phyloP scores from a whole-genome alignment of 2,329 filamentous ascomycete genomes.

The Neofusicoccum sp. region DNA sequence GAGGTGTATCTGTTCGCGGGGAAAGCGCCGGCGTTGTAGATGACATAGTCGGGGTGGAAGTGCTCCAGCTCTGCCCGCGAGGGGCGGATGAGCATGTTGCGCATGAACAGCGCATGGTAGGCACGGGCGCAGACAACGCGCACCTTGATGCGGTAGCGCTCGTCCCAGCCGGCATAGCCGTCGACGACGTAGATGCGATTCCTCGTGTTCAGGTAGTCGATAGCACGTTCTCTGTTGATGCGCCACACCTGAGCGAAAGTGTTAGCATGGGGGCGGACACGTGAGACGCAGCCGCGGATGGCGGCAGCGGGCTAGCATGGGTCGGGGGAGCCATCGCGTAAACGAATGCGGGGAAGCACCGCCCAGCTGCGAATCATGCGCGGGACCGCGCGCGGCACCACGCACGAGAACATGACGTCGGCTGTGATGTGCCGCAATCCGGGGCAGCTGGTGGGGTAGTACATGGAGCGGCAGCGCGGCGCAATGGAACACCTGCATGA shows the following conservation, averaged over 20 bases:
- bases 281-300: conserved; percentile 22
- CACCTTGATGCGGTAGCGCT: conserved; percentile 96
- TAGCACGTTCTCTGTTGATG: conserved; percentile 97
- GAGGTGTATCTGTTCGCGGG: conserved; percentile 97
- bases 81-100: conserved; percentile 99
- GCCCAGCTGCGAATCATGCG: conserved; percentile 19
- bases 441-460: conserved; percentile 15
- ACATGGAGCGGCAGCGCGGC: conserved; percentile 6
- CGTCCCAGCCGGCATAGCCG: conserved; percentile 96
- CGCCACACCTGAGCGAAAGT: conserved; percentile 76
- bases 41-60: conserved; percentile 99
- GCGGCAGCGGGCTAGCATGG: neutral
- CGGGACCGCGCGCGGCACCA: conserved; percentile 1
- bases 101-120: conserved; percentile 99
- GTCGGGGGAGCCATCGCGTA: neutral
- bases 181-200: conserved; percentile 99
- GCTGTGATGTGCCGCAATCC: neutral
- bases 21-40: conserved; percentile 99
- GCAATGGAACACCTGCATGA: conserved; percentile 7
- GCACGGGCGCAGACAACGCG: conserved; percentile 97
- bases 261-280: conserved; percentile 30
- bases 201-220: conserved; percentile 98
- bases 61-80: conserved; percentile 86
- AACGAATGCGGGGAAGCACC: conserved; percentile 32
- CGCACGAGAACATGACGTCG: conserved; percentile 31